Conservation (phyloP, 169 alveolate genomes). For the Plasmodium inui region DNA sequence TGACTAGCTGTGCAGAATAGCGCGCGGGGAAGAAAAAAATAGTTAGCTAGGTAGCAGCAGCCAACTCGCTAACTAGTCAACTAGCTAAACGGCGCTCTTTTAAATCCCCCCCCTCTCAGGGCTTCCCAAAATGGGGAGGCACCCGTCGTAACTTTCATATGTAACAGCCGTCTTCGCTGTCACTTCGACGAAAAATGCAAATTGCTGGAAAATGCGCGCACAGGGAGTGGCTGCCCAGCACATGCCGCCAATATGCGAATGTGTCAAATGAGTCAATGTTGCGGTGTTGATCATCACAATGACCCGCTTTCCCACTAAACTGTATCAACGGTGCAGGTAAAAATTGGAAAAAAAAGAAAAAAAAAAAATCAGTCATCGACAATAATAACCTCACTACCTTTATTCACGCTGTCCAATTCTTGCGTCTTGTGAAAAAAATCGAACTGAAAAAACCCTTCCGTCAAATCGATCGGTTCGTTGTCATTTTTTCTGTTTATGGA, state of each 20-base stretch:
- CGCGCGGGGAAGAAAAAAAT: not conserved
- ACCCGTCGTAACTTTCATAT: not conserved
- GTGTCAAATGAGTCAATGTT: not conserved
- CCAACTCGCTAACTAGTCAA: not conserved
- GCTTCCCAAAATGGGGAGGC: not conserved
- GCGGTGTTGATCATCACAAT: not conserved
- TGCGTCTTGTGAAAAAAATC: slow-evolving; percentile 58
- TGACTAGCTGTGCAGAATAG: not conserved
- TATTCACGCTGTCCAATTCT: slow-evolving; percentile 5
- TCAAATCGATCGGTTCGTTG: slow-evolving; percentile 52
- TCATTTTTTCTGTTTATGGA: not conserved
- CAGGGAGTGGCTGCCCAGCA: not conserved
- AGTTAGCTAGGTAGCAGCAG: not conserved
- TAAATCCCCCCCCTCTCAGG: not conserved
- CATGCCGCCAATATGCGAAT: not conserved
- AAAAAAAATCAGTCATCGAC: slow-evolving; percentile 51
- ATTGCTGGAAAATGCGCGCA: not conserved
- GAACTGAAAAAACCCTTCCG: slow-evolving; percentile 69
- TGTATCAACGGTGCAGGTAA: not conserved
- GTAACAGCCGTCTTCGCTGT: not conserved
- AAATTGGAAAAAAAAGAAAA: slow-evolving; percentile 8
- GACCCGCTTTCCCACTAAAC: not conserved
- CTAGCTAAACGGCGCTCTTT: not conserved
- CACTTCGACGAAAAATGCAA: not conserved
- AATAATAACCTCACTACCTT: slow-evolving; percentile 50